These are phyloP conservation scores for Suillus bovinus DNA, from an alignment of 768 basidiomycete genomes.

Conservation along the genomic window DNA sequence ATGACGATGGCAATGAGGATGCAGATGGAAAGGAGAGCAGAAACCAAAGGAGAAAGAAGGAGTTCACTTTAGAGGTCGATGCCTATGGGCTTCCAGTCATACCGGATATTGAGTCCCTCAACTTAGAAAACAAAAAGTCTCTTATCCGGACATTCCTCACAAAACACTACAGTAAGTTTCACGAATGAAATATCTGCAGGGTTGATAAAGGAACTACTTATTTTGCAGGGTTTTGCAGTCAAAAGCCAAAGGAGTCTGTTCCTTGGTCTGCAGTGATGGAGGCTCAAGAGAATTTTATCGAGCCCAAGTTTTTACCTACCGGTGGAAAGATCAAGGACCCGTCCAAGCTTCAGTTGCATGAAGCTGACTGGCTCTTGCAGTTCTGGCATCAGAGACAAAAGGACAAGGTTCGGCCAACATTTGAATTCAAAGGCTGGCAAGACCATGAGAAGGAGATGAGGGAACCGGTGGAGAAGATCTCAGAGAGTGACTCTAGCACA, in stretches of 20 bases:
- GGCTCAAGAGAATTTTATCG: neutral
- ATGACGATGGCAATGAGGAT: neutral
- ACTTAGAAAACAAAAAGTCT: too few species aligned
- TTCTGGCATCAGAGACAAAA: neutral
- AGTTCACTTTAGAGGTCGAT: neutral
- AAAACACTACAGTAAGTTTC: constrained; percentile 2
- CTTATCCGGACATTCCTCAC: neutral
- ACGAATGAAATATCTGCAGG: neutral
- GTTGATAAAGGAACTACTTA: neutral
- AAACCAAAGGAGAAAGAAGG: neutral
- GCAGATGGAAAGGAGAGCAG: neutral
- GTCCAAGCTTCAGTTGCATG: neutral
- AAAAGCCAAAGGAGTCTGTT: neutral
- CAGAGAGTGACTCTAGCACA: too few species aligned
- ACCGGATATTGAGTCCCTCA: too few species aligned
- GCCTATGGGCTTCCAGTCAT: neutral
- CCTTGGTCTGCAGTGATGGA: neutral
- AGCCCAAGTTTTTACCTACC: neutral
- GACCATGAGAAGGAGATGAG: neutral
- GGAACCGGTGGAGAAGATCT: neutral
- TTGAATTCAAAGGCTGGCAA: neutral
- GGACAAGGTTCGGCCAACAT: neutral
- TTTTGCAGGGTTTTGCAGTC: neutral
- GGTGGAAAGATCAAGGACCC: neutral
- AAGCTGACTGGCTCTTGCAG: neutral